Percentiles rank a stretch among this genome's conserved stretches.
Conservation (phyloP, 768 basidiomycete species). For the Mycena latifolia region DNA sequence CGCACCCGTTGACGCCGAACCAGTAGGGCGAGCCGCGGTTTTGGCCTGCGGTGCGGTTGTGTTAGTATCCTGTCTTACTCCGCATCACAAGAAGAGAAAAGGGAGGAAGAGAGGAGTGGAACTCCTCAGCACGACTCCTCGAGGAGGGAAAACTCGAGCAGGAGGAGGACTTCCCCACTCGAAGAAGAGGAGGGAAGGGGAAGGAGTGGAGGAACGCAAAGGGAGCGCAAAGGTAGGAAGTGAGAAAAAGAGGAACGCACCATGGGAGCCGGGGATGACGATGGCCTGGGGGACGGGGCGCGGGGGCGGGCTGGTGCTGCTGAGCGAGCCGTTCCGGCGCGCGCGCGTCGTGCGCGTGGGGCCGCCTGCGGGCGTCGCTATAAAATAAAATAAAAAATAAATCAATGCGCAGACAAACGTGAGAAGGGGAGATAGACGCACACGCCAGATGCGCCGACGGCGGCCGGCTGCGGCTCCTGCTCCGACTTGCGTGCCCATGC, state of each 20-base stretch:
- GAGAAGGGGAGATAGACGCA: neutral
- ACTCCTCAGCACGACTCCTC: too few relatives aligned
- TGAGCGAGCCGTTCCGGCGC: constrained; percentile 71
- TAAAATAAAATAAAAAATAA: neutral
- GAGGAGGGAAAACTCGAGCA: too few relatives aligned
- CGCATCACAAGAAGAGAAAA: too few relatives aligned
- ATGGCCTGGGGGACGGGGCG: constrained; percentile 72
- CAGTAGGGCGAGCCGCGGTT: constrained; percentile 25
- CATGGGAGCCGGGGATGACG: constrained; percentile 62
- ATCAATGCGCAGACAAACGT: neutral
- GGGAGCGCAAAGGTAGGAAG: neutral
- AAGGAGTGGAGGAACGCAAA: too few relatives aligned
- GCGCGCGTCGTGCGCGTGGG: constrained; percentile 68
- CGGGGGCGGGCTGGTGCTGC: constrained; percentile 67
- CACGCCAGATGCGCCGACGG: neutral
- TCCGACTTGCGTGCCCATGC: constrained; percentile 37
- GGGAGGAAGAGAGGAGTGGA: too few relatives aligned
- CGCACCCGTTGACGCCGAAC: constrained; percentile 32
- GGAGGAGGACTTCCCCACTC: too few relatives aligned
- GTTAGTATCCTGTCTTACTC: too few relatives aligned
- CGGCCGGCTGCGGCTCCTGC: constrained; percentile 29
- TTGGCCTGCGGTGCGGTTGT: too few relatives aligned
- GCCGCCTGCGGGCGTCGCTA: constrained; percentile 48
- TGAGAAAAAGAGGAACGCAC: constrained; percentile 5
- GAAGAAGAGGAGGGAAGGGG: too few relatives aligned